A percentile compares a stretch with the other conserved stretches of the same genome.
phyloP scores from a whole-genome alignment of 164 flowering plant genomes.

The Houttuynia cordata region DNA sequence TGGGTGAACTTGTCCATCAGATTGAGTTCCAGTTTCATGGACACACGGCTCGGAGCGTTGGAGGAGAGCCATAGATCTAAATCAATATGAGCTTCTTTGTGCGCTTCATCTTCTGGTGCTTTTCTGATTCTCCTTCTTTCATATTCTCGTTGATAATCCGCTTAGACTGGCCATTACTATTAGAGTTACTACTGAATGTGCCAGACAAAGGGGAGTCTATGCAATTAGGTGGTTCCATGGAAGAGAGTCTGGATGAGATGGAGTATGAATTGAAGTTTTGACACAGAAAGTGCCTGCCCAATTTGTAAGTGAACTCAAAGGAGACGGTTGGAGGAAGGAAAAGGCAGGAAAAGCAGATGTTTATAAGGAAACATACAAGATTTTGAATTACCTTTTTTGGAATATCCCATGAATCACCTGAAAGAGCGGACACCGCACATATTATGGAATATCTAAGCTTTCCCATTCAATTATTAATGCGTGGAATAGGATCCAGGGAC shows the following conservation, averaged over 20 bases:
- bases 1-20: constrained; percentile 32
- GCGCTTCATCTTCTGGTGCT: constrained; percentile 4
- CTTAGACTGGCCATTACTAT: background rate
- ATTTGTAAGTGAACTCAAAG: background rate
- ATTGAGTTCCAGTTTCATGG: constrained; percentile 33
- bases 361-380: background rate
- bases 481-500: no score
- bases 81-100: constrained; percentile 6
- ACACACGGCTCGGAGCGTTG: constrained; percentile 11
- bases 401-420: no score
- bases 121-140: constrained; percentile 2
- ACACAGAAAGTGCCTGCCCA: background rate
- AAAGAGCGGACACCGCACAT: no score
- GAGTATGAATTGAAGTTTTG: background rate
- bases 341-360: constrained; percentile 1
- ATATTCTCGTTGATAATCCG: constrained; percentile 3
- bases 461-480: no score
- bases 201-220: constrained; percentile 12
- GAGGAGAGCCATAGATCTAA: constrained; percentile 28
- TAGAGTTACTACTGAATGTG: constrained; percentile 15
- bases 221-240: constrained; percentile 22
- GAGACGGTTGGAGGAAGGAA: background rate
- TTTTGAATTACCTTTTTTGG: background rate
- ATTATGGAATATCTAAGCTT: no score
- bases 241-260: background rate